These are phyloP conservation scores for Blepharisma stoltei DNA, from an alignment of 73 alveolate genomes.

Conservation along the genomic window DNA sequence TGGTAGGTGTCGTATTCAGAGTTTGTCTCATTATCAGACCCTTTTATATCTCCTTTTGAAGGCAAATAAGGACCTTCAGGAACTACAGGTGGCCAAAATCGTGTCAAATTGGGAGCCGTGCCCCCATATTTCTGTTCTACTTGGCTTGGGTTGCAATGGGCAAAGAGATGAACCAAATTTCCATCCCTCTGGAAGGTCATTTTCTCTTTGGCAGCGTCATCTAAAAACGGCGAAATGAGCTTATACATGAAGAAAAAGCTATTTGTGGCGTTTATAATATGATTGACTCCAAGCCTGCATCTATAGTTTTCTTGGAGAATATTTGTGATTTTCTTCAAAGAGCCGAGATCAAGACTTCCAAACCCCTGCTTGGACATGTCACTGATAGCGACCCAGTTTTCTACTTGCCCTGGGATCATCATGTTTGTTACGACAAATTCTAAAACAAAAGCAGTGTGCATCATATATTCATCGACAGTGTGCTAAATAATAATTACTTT, in stretches of 20 bases:
- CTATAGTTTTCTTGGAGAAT: slow-evolving; percentile 29
- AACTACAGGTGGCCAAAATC: slow-evolving; percentile 39
- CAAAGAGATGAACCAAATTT: slow-evolving; percentile 8
- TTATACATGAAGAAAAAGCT: slow-evolving; percentile 28
- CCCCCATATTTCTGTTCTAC: slow-evolving; percentile 44
- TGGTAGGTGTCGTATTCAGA: too few species aligned
- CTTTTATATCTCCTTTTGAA: too few species aligned
- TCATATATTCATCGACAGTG: slow-evolving; percentile 21
- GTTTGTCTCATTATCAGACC: too few species aligned
- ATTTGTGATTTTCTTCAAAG: slow-evolving; percentile 11
- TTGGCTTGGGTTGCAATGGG: slow-evolving; percentile 30
- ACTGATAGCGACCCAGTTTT: slow-evolving; percentile 34
- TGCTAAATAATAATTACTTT: slow-evolving; percentile 2
- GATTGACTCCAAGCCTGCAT: slow-evolving; percentile 25
- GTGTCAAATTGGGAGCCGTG: slow-evolving; percentile 15
- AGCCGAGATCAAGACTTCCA: slow-evolving; percentile 19
- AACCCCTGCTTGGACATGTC: slow-evolving; percentile 38
- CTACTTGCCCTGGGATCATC: slow-evolving; percentile 40
- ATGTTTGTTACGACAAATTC: slow-evolving; percentile 30
- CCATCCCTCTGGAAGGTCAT: slow-evolving; percentile 7
- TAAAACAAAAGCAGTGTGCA: slow-evolving; percentile 22
- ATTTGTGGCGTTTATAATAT: slow-evolving; percentile 28
- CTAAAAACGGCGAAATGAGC: slow-evolving; percentile 34
- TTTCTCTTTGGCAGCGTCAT: slow-evolving; percentile 28
- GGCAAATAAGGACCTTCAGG: slow-evolving; percentile 10